Percentiles rank a stretch among this genome's conserved stretches.
These are phyloP conservation scores for Leishmania aethiopica DNA, from an alignment of 208 protist genomes.

Conservation along the genomic window DNA sequence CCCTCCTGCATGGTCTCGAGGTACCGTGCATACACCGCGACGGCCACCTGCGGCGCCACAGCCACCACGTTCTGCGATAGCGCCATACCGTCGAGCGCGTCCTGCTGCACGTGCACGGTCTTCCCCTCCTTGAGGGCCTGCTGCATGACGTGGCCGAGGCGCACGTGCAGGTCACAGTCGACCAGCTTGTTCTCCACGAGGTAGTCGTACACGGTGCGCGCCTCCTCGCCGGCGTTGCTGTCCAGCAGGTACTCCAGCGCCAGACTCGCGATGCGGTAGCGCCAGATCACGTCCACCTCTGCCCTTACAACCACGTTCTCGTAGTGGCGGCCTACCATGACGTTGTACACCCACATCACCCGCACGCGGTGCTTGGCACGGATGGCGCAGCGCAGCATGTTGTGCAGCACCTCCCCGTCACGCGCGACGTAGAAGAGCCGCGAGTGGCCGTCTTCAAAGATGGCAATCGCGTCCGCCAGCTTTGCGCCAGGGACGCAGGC, in stretches of 20 bases:
- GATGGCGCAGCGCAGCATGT: conserved; percentile 85
- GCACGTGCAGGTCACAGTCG: conserved; percentile 81
- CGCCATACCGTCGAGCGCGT: conserved; percentile 43
- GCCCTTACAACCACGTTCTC: conserved; percentile 86
- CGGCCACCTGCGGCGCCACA: conserved; percentile 75
- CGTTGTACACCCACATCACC: conserved; percentile 91
- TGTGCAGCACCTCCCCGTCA: conserved; percentile 85
- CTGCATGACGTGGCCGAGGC: conserved; percentile 74
- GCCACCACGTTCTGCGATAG: conserved; percentile 55
- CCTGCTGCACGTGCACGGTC: conserved; percentile 35
- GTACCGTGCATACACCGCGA: conserved; percentile 63
- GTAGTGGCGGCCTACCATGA: conserved; percentile 84
- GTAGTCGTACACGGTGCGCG: conserved; percentile 71
- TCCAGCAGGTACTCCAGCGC: conserved; percentile 81
- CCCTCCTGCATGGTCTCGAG: conserved; percentile 26
- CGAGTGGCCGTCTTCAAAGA: conserved; percentile 89
- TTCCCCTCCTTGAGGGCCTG: conserved; percentile 80
- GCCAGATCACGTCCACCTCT: conserved; percentile 81
- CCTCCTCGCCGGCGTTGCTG: conserved; percentile 70
- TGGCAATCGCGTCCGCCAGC: conserved; percentile 86
- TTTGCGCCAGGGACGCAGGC: conserved; percentile 76
- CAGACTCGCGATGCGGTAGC: conserved; percentile 72
- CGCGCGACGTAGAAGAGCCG: conserved; percentile 84
- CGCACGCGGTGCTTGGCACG: conserved; percentile 77
- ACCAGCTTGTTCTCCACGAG: conserved; percentile 64